Percentiles rank a stretch among this genome's conserved stretches.
Evolutionary conservation across 2,329 filamentous ascomycete species (phyloP).

Genomic region (Apiospora kogelbergensis): DNA sequence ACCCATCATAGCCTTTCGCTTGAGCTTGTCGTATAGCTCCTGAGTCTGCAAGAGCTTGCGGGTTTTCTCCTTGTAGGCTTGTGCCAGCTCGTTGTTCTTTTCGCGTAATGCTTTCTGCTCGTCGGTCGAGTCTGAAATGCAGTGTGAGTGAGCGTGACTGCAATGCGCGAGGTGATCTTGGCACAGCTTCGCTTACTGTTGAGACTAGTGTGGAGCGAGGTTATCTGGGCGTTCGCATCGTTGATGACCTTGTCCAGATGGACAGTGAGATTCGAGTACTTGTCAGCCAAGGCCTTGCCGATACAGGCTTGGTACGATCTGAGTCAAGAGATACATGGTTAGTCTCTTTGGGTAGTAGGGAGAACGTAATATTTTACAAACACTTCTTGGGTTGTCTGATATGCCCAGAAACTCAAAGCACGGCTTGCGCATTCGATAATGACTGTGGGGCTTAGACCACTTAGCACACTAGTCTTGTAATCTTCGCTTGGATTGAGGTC

Average conservation of each 20-base stretch:
- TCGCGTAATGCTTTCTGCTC: conserved; percentile 64
- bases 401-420: conserved; percentile 81
- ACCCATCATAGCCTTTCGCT: conserved; percentile 52
- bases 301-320: conserved; percentile 78
- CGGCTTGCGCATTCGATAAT: conserved; percentile 86
- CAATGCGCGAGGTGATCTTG: not conserved
- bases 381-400: conserved; percentile 85
- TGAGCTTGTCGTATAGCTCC: conserved; percentile 61
- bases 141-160: conserved; percentile 16
- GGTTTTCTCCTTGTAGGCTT: conserved; percentile 68
- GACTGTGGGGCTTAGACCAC: conserved; percentile 74
- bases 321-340: not conserved
- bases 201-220: conserved; percentile 63
- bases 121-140: conserved; percentile 48
- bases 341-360: not conserved
- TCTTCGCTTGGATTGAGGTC: conserved; percentile 80
- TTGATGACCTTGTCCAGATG: conserved; percentile 73
- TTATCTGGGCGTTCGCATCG: conserved; percentile 74
- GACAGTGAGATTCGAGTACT: conserved; percentile 62
- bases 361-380: conserved; percentile 35
- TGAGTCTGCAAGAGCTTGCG: conserved; percentile 69
- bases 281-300: conserved; percentile 70
- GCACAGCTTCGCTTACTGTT: conserved; percentile 46
- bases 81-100: conserved; percentile 71
- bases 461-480: conserved; percentile 84